Evolutionary conservation across 495 filamentous ascomycete species (phyloP).

Genomic region (Penicillium odoratum): DNA sequence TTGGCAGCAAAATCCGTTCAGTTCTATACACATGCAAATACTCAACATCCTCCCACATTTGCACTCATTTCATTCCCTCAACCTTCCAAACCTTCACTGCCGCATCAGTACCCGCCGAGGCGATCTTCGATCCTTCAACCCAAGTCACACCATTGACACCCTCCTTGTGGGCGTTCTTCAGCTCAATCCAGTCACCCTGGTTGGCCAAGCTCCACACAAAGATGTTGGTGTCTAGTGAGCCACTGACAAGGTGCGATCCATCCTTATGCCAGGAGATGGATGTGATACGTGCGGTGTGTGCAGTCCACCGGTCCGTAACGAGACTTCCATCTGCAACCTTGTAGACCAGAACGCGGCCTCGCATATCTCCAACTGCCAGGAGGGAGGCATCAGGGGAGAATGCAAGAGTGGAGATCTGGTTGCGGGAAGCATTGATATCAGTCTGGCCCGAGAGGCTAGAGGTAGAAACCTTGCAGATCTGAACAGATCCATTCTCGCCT

Average conservation of each 20-base stretch:
- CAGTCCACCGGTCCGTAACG: constrained; percentile 74
- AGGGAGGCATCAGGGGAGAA: constrained; percentile 74
- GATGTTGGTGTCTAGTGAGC: constrained; percentile 84
- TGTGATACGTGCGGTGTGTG: constrained; percentile 85
- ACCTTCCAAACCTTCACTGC: constrained; percentile 89
- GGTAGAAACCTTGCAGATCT: constrained; percentile 64
- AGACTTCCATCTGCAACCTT: constrained; percentile 46
- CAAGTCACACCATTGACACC: constrained; percentile 88
- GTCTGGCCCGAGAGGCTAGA: constrained; percentile 46
- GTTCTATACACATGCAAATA: neutral
- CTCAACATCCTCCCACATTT: neutral
- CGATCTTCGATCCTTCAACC: constrained; percentile 69
- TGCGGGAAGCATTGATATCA: constrained; percentile 42
- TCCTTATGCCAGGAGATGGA: constrained; percentile 77
- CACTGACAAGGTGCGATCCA: constrained; percentile 77
- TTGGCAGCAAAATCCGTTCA: neutral
- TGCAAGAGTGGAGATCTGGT: constrained; percentile 56
- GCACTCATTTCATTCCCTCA: constrained; percentile 54
- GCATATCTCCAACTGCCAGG: constrained; percentile 79
- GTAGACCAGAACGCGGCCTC: constrained; percentile 82
- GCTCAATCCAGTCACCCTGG: constrained; percentile 77
- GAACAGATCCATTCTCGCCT: constrained; percentile 66
- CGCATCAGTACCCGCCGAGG: constrained; percentile 82
- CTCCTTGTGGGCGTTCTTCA: constrained; percentile 87
- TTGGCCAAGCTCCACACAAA: constrained; percentile 87